Evolutionary conservation across 2,329 filamentous ascomycete species (phyloP).

Genomic region (Anisogramma anomala): DNA sequence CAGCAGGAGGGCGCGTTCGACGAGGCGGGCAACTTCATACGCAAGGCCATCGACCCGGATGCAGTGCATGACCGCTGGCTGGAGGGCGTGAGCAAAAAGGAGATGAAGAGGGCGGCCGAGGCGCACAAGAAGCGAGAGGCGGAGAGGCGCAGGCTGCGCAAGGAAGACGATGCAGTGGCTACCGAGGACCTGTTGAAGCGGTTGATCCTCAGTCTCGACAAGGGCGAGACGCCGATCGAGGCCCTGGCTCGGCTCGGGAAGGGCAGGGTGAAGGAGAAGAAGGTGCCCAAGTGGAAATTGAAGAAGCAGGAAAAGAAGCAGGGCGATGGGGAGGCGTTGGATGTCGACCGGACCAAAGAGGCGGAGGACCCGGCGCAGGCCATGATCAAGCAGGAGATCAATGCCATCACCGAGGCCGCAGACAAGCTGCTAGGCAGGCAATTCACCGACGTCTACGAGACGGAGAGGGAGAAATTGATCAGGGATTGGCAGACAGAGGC

Average conservation of each 20-base stretch:
- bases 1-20: conserved; percentile 91
- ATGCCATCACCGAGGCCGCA: conserved; percentile 77
- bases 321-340: conserved; percentile 48
- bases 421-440: conserved; percentile 76
- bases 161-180: conserved; percentile 81
- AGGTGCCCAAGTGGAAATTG: conserved; percentile 55
- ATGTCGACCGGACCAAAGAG: conserved; percentile 48
- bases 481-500: conserved; percentile 76
- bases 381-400: conserved; percentile 60
- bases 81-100: conserved; percentile 83
- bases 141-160: conserved; percentile 58
- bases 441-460: conserved; percentile 82
- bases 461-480: conserved; percentile 71
- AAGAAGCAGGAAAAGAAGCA: conserved; percentile 52
- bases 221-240: conserved; percentile 77
- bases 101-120: conserved; percentile 77
- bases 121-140: conserved; percentile 77
- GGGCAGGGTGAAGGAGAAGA: conserved; percentile 41
- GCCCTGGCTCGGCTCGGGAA: conserved; percentile 72
- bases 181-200: conserved; percentile 61
- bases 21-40: conserved; percentile 78
- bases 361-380: conserved; percentile 57
- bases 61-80: conserved; percentile 88
- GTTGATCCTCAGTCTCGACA: conserved; percentile 63
- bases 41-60: conserved; percentile 80